phyloP scores from a whole-genome alignment of 228 moss, liverwort and hornwort species.

The Sphagnum fallax region DNA sequence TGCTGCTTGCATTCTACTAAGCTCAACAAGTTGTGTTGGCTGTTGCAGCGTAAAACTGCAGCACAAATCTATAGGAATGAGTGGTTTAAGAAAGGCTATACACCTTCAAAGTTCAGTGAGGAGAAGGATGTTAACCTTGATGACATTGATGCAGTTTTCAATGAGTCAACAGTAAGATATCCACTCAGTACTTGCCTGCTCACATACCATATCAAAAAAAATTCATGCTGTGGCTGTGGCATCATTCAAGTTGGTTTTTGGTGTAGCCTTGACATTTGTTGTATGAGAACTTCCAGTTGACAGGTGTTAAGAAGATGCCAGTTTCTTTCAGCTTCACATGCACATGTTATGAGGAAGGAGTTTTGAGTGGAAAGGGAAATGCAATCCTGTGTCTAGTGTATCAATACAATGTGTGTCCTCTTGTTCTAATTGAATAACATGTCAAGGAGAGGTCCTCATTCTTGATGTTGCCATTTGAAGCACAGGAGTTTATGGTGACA shows the following conservation, averaged over 20 bases:
- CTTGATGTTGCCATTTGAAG: not conserved
- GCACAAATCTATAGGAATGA: slow-evolving; percentile 69
- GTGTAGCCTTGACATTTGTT: not conserved
- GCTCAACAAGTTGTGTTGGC: not conserved
- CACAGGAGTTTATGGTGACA: slow-evolving; percentile 79
- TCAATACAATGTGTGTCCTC: not conserved
- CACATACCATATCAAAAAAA: not conserved
- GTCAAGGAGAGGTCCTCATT: too few species aligned
- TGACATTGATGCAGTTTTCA: slow-evolving; percentile 95
- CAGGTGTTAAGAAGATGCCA: not conserved
- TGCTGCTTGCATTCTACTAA: not conserved
- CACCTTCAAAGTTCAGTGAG: slow-evolving; percentile 65
- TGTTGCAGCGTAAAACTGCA: slow-evolving; percentile 72
- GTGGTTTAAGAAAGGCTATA: slow-evolving; percentile 91
- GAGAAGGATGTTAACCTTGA: slow-evolving; percentile 62
- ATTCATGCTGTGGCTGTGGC: not conserved
- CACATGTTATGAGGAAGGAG: not conserved
- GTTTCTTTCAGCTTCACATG: not conserved
- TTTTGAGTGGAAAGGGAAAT: not conserved
- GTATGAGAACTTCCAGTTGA: not conserved
- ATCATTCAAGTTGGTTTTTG: too few species aligned
- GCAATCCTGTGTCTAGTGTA: not conserved
- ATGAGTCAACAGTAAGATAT: slow-evolving; percentile 61
- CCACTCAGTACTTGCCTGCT: not conserved
- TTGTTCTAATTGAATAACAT: not conserved